Evolutionary conservation across 352 stramenopile genomes (phyloP), one percentile per base, ranked within the genome.

Genomic region (Halophytophthora polymorphica): DNA sequence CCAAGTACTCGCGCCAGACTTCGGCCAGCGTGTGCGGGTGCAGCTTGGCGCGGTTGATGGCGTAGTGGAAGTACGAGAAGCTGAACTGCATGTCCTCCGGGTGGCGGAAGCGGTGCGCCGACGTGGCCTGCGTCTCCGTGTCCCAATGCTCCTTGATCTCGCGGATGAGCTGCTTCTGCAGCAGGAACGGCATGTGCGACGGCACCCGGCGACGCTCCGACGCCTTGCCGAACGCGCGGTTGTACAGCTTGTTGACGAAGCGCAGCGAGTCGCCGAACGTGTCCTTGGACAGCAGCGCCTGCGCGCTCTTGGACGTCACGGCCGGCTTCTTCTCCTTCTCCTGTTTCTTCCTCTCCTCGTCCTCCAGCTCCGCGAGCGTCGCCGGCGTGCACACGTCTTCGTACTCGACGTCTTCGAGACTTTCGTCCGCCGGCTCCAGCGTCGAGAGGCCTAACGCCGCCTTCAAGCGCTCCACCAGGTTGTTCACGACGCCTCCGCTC

Each of bases 51-150:
- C 83, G 75, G 45, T 97, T 93, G 15, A 96, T 80, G 21, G 98
- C 42, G 60, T 96, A 98, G 59, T 97, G 92, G 58, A 97, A 98
- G 64, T 98, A 98, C 29, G 84, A 81, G 54, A 98, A 98, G 51
- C 88, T 90, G 53, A 97, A 98, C 58, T 98, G 93, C 86, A 98
- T 96, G 67, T 98, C 94, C 36, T 96, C 59, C 6, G 79, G 71
- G 41, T 90, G 82, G 21, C 93, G 88, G 58, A 98, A 98, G 6
- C 91, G 83, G 44, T 97, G 88, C 6, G 66, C 46, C 15, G 83
- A 93, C 14, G 91, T 98, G 14, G 67, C 66, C 10, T 88, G 53
- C 29, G 86, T 83, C 56, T 95, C 83, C 10, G 63, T 58, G 0
- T 63, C 69, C 81, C 80, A 97, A 3, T 73, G 68, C n/a, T 61